A percentile compares a stretch with the other conserved stretches of the same genome.
phyloP scores from a whole-genome alignment of 305 asterid species.

The Fraxinus velutina region DNA sequence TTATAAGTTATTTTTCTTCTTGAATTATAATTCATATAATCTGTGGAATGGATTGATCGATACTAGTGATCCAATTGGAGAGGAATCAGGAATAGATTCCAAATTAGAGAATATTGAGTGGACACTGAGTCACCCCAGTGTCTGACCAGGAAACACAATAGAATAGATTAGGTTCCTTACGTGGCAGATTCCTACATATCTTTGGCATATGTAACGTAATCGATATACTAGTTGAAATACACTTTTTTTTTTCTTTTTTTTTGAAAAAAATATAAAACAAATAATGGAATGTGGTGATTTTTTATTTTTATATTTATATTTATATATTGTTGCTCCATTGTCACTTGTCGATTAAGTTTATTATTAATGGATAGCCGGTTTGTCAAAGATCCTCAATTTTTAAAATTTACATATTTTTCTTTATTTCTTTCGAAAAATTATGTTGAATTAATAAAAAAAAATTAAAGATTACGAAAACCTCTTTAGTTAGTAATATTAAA shows the following conservation, averaged over 20 bases:
- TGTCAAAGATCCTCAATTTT: background rate
- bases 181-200: background rate
- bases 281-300: background rate
- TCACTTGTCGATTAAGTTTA: background rate
- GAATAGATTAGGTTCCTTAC: background rate
- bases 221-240: background rate
- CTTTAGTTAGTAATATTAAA: background rate
- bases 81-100: background rate
- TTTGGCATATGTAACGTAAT: background rate
- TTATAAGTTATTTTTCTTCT: too few species aligned
- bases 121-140: background rate
- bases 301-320: too few species aligned
- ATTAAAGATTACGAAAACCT: background rate
- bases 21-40: too few species aligned
- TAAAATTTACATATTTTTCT: background rate
- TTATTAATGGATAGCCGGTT: background rate
- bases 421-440: too few species aligned
- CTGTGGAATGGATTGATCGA: background rate
- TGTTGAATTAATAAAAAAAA: background rate
- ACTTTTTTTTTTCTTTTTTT: background rate
- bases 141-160: background rate
- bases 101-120: background rate
- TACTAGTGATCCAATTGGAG: background rate
- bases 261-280: too few species aligned
- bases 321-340: background rate